These are phyloP conservation scores for Pistacia atlantica DNA, from an alignment of 345 rosid genomes.

Conservation along the genomic window DNA sequence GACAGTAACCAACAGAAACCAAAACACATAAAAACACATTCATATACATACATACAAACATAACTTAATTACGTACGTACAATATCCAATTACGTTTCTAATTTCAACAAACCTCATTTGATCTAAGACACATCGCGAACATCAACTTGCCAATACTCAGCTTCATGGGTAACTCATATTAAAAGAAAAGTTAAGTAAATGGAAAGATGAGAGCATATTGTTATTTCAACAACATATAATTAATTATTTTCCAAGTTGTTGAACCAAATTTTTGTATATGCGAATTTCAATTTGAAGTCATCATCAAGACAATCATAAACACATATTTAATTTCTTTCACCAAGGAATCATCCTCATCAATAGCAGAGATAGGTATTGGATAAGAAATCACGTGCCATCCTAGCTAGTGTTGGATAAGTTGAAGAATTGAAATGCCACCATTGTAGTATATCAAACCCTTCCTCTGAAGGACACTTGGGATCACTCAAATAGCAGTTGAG, in stretches of 20 bases:
- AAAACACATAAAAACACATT: no score
- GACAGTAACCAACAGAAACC: not conserved
- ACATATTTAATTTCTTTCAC: no score
- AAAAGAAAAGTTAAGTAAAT: no score
- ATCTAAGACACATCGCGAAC: conserved; percentile 65
- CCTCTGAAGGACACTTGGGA: not conserved
- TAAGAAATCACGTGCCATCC: conserved; percentile 18
- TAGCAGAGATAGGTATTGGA: not conserved
- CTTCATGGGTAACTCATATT: conserved; percentile 9
- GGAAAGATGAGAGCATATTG: no score
- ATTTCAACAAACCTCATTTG: conserved; percentile 42
- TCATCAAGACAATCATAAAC: no score
- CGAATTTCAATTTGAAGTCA: no score
- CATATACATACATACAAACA: not conserved
- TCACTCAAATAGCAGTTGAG: conserved; percentile 6
- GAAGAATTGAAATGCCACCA: conserved; percentile 18
- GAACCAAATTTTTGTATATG: no score
- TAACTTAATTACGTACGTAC: not conserved
- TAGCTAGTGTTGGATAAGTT: not conserved
- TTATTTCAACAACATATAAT: no score
- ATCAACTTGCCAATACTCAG: conserved; percentile 66
- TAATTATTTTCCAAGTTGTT: no score
- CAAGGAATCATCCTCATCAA: no score
- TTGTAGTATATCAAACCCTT: conserved; percentile 8
- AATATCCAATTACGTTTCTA: not conserved